phyloP scores from a whole-genome alignment of 495 filamentous ascomycete genomes.

The Glonium stellatum region DNA sequence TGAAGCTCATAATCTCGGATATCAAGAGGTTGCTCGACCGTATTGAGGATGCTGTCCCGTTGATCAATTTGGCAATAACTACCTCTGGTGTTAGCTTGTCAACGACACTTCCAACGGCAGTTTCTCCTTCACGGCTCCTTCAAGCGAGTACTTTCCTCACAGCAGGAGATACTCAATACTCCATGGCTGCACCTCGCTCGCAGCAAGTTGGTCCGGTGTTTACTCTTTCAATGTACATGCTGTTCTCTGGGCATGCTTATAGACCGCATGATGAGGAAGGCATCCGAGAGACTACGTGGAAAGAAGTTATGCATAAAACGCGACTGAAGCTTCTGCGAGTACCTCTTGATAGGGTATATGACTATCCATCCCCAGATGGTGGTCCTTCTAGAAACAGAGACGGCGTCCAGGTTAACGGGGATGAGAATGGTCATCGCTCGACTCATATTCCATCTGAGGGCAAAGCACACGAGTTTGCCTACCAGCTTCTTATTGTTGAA shows the following conservation, averaged over 20 bases:
- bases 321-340: slow-evolving; percentile 67
- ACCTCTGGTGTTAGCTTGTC: slow-evolving; percentile 86
- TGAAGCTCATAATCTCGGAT: slow-evolving; percentile 63
- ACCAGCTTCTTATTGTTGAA: slow-evolving; percentile 83
- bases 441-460: slow-evolving; percentile 43
- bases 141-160: slow-evolving; percentile 92
- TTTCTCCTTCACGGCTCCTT: slow-evolving; percentile 84
- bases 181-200: slow-evolving; percentile 51
- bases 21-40: slow-evolving; percentile 68
- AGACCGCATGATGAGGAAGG: slow-evolving; percentile 56
- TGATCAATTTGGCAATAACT: slow-evolving; percentile 91
- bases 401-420: not conserved
- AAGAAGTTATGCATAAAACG: slow-evolving; percentile 95
- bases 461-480: slow-evolving; percentile 67
- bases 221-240: slow-evolving; percentile 90
- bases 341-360: slow-evolving; percentile 38
- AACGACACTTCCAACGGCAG: slow-evolving; percentile 66
- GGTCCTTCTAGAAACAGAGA: not conserved
- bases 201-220: slow-evolving; percentile 88
- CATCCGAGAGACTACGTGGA: slow-evolving; percentile 78
- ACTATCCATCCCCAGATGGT: slow-evolving; percentile 27
- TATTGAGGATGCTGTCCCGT: slow-evolving; percentile 88
- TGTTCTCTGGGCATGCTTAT: slow-evolving; percentile 71
- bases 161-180: slow-evolving; percentile 80
- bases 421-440: not conserved